phyloP scores from a whole-genome alignment of 2,329 filamentous ascomycete genomes.

The Coniochaeta sp. region DNA sequence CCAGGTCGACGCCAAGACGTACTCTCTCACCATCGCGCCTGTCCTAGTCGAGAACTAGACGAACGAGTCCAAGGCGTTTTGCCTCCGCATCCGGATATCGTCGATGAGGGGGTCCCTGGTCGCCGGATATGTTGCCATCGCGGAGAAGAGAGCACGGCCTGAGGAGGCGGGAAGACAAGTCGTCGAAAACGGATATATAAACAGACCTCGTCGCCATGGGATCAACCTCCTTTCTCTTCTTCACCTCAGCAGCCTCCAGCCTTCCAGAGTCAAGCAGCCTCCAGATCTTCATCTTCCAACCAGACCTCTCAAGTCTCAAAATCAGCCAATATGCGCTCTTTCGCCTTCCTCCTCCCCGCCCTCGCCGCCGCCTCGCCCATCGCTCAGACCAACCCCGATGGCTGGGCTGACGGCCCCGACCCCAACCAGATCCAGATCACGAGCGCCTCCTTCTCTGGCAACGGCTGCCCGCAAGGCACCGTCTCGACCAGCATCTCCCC shows the following conservation, averaged over 20 bases:
- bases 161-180: constrained; percentile 4
- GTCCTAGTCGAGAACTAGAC: background rate
- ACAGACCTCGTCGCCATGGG: constrained; percentile 10
- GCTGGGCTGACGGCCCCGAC: constrained; percentile 26
- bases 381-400: constrained; percentile 16
- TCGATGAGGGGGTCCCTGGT: constrained; percentile 6
- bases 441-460: constrained; percentile 33
- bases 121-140: background rate
- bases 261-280: constrained; percentile 8
- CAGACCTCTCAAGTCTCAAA: constrained; percentile 1
- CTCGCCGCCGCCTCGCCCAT: constrained; percentile 29
- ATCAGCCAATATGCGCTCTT: constrained; percentile 27
- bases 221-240: constrained; percentile 9
- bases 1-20: constrained; percentile 12
- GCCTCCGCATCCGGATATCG: constrained; percentile 14
- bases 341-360: constrained; percentile 26
- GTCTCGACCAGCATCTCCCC: constrained; percentile 34
- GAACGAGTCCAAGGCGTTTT: constrained; percentile 9
- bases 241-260: constrained; percentile 12
- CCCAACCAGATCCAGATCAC: constrained; percentile 33
- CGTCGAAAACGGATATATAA: constrained; percentile 19
- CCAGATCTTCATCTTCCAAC: constrained; percentile 5
- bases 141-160: background rate
- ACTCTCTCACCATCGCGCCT: constrained; percentile 1
- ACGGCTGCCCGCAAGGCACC: constrained; percentile 35